Evolutionary conservation across 768 basidiomycete genomes (phyloP).

Genomic region (Xerocomellus amylosporus): DNA sequence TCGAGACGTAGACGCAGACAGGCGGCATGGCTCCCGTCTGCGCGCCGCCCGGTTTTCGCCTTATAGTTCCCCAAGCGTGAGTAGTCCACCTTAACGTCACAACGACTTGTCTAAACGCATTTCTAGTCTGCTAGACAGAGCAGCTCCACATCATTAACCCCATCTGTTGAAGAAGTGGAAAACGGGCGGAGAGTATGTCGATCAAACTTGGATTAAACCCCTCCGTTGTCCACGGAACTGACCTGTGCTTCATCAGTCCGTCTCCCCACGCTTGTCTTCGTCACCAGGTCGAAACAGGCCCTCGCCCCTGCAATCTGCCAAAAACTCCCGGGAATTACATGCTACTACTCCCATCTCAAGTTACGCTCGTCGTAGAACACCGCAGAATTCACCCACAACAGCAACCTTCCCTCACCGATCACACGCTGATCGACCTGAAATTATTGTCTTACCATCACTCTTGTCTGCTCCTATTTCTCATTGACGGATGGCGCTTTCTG

Average conservation of each 20-base stretch:
- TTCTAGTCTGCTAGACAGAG: slow-evolving; percentile 43
- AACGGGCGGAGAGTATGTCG: slow-evolving; percentile 34
- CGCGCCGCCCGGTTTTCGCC: slow-evolving; percentile 31
- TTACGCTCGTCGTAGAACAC: slow-evolving; percentile 77
- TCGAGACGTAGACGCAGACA: slow-evolving; percentile 32
- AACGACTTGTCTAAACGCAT: background rate
- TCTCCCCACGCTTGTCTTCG: slow-evolving; percentile 38
- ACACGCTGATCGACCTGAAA: slow-evolving; percentile 31
- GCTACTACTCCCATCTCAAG: slow-evolving; percentile 79
- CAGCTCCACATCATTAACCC: slow-evolving; percentile 41
- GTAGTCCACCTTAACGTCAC: background rate
- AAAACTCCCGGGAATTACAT: slow-evolving; percentile 52
- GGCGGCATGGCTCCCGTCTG: slow-evolving; percentile 26
- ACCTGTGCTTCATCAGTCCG: slow-evolving; percentile 25
- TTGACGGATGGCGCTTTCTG: slow-evolving; percentile 9
- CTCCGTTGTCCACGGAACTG: slow-evolving; percentile 33
- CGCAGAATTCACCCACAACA: slow-evolving; percentile 67
- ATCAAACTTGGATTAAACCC: slow-evolving; percentile 24
- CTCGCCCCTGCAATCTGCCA: slow-evolving; percentile 44
- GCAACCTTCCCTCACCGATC: slow-evolving; percentile 52
- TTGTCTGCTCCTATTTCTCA: slow-evolving; percentile 37
- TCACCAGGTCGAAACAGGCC: slow-evolving; percentile 44
- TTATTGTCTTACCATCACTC: slow-evolving; percentile 54
- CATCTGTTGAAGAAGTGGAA: slow-evolving; percentile 26
- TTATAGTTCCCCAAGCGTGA: slow-evolving; percentile 29